Conservation (phyloP, 306 rosid species). For the Medicago arabica region DNA sequence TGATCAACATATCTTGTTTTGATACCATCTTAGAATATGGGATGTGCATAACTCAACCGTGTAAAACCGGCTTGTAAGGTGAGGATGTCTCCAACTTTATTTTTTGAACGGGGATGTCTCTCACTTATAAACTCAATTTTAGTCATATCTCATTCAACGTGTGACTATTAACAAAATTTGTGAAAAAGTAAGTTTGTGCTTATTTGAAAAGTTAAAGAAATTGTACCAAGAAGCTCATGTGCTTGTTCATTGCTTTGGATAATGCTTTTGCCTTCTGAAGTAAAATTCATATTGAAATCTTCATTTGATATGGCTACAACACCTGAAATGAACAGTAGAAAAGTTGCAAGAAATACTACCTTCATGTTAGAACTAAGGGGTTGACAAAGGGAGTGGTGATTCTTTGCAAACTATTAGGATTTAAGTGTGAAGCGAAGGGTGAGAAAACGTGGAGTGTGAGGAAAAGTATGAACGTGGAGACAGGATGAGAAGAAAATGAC, state of each 20-base stretch:
- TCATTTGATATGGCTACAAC: constrained; percentile 4
- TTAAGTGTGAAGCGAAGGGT: neutral
- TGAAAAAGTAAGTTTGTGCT: neutral
- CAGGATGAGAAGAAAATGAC: neutral
- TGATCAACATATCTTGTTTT: neutral
- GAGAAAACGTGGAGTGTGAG: neutral
- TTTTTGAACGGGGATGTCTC: too few relatives aligned
- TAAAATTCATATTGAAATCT: neutral
- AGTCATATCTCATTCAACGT: neutral
- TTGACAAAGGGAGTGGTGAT: neutral
- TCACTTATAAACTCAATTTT: neutral
- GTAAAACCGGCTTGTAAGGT: neutral
- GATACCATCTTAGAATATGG: neutral
- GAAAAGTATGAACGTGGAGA: neutral
- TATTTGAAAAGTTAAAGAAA: neutral
- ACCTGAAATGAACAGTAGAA: constrained; percentile 29
- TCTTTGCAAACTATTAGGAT: neutral
- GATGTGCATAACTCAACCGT: neutral
- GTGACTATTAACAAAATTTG: neutral
- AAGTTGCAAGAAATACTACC: constrained; percentile 20
- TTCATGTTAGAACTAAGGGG: constrained; percentile 8
- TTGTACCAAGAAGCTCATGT: constrained; percentile 29
- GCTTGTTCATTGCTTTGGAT: constrained; percentile 28
- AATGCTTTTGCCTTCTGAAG: constrained; percentile 32
- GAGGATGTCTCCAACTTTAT: neutral